Evolutionary conservation across 2,329 filamentous ascomycete genomes (phyloP).

Genomic region (Cladosporium sp.): DNA sequence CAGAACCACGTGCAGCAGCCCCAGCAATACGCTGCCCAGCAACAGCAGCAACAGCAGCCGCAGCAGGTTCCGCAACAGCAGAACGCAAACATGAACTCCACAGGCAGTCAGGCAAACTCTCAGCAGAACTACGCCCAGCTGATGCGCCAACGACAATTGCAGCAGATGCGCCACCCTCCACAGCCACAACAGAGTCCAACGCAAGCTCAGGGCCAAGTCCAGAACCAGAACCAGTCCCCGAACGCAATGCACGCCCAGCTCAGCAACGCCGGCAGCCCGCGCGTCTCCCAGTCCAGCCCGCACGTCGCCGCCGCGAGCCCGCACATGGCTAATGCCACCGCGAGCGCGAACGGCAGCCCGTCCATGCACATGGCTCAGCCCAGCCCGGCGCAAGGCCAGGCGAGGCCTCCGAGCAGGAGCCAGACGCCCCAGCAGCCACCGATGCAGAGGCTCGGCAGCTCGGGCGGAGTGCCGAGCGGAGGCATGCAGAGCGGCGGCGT

Average conservation of each 20-base stretch:
- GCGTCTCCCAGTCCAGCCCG: slow-evolving; percentile 24
- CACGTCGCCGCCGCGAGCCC: slow-evolving; percentile 23
- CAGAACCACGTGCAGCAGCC: slow-evolving; percentile 15
- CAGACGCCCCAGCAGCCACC: slow-evolving; percentile 18
- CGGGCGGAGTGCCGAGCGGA: slow-evolving; percentile 20
- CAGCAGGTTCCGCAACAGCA: slow-evolving; percentile 2
- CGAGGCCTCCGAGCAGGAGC: slow-evolving; percentile 21
- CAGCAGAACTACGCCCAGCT: slow-evolving; percentile 25
- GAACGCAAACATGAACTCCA: neutral
- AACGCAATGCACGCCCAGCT: slow-evolving; percentile 20
- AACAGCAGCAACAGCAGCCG: neutral
- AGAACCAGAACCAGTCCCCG: slow-evolving; percentile 15
- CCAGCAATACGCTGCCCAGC: neutral
- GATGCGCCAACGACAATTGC: slow-evolving; percentile 25
- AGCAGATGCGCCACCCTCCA: slow-evolving; percentile 18
- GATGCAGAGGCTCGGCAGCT: slow-evolving; percentile 27
- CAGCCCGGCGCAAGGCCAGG: slow-evolving; percentile 12
- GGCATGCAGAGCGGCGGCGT: slow-evolving; percentile 28
- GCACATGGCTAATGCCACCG: neutral
- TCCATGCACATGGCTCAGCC: slow-evolving; percentile 9
- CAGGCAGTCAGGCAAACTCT: neutral
- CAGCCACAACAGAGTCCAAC: slow-evolving; percentile 9
- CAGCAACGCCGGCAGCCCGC: slow-evolving; percentile 22
- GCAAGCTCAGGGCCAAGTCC: neutral
- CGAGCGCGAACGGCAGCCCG: slow-evolving; percentile 16